A percentile compares a stretch with the other conserved stretches of the same genome.
Evolutionary conservation across 768 basidiomycete species (phyloP).

Genomic region (Russula compacta): DNA sequence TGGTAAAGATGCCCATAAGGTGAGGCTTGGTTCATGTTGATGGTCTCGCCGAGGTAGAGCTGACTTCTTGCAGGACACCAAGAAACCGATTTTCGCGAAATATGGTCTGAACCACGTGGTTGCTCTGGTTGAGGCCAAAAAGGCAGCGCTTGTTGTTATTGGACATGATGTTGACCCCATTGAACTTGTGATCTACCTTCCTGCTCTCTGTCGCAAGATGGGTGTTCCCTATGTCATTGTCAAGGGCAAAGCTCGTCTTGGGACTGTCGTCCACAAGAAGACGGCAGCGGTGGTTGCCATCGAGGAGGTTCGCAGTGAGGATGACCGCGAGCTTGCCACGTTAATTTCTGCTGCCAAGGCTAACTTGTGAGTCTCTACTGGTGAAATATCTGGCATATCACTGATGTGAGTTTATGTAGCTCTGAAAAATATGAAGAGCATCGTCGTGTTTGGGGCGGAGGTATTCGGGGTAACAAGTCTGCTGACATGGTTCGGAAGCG

Average conservation of each 20-base stretch:
- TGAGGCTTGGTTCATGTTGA: slow-evolving; percentile 17
- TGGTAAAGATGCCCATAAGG: slow-evolving; percentile 61
- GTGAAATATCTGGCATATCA: not conserved
- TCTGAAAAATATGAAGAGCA: slow-evolving; percentile 55
- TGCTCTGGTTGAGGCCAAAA: slow-evolving; percentile 74
- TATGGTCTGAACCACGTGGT: slow-evolving; percentile 97
- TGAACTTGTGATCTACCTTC: slow-evolving; percentile 86
- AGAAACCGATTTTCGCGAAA: slow-evolving; percentile 90
- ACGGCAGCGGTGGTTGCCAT: slow-evolving; percentile 86
- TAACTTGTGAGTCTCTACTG: slow-evolving; percentile 65
- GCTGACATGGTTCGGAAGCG: slow-evolving; percentile 89
- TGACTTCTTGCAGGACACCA: slow-evolving; percentile 47
- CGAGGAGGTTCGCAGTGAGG: slow-evolving; percentile 93
- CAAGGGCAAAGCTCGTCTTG: slow-evolving; percentile 96
- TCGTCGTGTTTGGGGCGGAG: slow-evolving; percentile 30
- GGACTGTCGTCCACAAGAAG: slow-evolving; percentile 98
- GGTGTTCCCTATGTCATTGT: slow-evolving; percentile 98
- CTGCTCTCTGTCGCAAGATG: slow-evolving; percentile 57
- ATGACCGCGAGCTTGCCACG: slow-evolving; percentile 86
- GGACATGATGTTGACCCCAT: slow-evolving; percentile 78
- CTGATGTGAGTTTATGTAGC: slow-evolving; percentile 31
- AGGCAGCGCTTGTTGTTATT: slow-evolving; percentile 91
- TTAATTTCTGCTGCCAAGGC: slow-evolving; percentile 91
- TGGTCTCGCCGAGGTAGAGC: not conserved
- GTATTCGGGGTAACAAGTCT: slow-evolving; percentile 37